Percentiles rank a stretch among this genome's conserved stretches.
phyloP scores from a whole-genome alignment of 306 rosid species.

The Mimosa bimucronata region DNA sequence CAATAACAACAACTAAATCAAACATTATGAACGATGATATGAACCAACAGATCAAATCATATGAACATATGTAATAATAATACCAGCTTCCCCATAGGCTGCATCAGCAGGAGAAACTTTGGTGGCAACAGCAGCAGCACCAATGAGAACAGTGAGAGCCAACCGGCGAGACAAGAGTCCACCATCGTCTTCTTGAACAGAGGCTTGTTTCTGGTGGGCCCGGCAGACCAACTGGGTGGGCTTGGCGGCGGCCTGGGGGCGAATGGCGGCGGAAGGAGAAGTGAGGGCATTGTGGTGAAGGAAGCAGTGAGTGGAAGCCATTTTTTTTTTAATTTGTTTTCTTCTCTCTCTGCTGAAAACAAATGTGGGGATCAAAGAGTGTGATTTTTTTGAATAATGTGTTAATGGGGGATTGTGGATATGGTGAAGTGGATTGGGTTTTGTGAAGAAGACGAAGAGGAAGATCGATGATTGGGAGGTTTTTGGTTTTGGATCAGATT shows the following conservation, averaged over 20 bases:
- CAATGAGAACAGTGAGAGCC: constrained; percentile 83
- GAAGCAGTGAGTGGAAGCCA: constrained; percentile 90
- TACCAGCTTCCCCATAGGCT: constrained; percentile 96
- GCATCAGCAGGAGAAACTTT: constrained; percentile 95
- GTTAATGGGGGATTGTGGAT: not conserved
- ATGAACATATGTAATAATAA: not conserved
- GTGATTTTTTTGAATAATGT: not conserved
- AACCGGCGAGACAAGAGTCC: constrained; percentile 69
- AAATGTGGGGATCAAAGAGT: not conserved
- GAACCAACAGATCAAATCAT: not conserved
- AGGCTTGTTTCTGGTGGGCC: constrained; percentile 86
- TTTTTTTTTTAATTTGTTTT: constrained; percentile 42
- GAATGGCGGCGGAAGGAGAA: constrained; percentile 56
- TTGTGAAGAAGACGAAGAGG: constrained; percentile 39
- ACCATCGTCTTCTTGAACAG: constrained; percentile 47
- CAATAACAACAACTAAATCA: not conserved
- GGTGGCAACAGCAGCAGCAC: constrained; percentile 85
- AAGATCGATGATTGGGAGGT: constrained; percentile 40
- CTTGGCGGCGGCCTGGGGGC: constrained; percentile 56
- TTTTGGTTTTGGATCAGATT: constrained; percentile 30
- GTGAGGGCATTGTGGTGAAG: constrained; percentile 85
- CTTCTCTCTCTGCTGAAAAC: not conserved
- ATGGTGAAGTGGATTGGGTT: constrained; percentile 15
- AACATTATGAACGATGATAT: not conserved
- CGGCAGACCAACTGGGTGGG: constrained; percentile 62